Conservation (phyloP, 441 rosid genomes). For the Hura crepitans region DNA sequence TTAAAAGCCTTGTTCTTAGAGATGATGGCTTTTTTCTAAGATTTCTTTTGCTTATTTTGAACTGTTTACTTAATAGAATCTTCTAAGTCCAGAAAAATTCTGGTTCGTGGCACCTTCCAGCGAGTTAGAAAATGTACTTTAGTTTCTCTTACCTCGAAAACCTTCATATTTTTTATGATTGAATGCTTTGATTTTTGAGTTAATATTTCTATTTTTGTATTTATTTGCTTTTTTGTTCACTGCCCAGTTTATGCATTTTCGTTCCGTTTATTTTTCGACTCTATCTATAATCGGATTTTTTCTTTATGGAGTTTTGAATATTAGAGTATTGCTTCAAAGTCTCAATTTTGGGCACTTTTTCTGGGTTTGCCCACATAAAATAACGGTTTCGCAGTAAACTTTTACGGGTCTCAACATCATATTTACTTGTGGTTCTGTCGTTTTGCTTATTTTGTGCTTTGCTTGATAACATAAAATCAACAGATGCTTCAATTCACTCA, state of each 20-base stretch:
- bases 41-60: slow-evolving; percentile 10
- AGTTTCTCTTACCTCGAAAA: background rate
- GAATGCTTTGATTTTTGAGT: slow-evolving; percentile 19
- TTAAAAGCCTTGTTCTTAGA: slow-evolving; percentile 5
- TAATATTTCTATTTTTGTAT: slow-evolving; percentile 8
- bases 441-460: slow-evolving; percentile 41
- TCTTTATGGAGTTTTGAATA: slow-evolving; percentile 25
- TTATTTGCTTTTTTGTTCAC: slow-evolving; percentile 5
- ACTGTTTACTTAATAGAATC: slow-evolving; percentile 15
- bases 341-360: slow-evolving; percentile 17
- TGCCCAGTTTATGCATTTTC: background rate
- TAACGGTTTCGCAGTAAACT: slow-evolving; percentile 37
- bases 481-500: slow-evolving; percentile 39
- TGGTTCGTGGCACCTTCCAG: background rate
- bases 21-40: slow-evolving; percentile 10
- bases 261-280: slow-evolving; percentile 21
- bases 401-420: slow-evolving; percentile 24
- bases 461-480: slow-evolving; percentile 31
- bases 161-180: background rate
- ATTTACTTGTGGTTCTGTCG: slow-evolving; percentile 38
- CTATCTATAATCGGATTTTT: slow-evolving; percentile 15
- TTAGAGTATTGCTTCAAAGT: slow-evolving; percentile 19
- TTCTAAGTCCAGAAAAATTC: background rate
- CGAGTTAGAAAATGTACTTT: background rate
- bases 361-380: slow-evolving; percentile 57